Evolutionary conservation across 1,139 yeast species (phyloP).

Genomic region (Scheffersomyces insectosa): DNA sequence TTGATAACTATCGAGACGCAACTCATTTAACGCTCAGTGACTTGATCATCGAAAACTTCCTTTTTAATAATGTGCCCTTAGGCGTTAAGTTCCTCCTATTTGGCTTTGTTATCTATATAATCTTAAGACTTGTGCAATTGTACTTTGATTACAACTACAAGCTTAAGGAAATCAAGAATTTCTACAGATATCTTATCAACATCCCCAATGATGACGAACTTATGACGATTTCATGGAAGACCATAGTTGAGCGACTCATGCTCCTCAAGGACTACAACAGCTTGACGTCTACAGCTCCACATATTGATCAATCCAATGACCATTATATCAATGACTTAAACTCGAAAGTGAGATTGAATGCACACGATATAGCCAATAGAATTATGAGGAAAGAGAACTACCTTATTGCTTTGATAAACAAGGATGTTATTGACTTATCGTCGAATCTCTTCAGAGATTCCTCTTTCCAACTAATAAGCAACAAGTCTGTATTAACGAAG

Average conservation of each 20-base stretch:
- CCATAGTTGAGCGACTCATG: slow-evolving; percentile 78
- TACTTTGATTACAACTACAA: slow-evolving; percentile 52
- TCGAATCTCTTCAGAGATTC: slow-evolving; percentile 31
- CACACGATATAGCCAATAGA: slow-evolving; percentile 92
- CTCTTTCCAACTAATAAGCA: slow-evolving; percentile 17
- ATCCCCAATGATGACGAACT: slow-evolving; percentile 73
- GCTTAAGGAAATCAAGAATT: slow-evolving; percentile 62
- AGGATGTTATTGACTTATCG: slow-evolving; percentile 67
- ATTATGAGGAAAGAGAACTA: slow-evolving; percentile 95
- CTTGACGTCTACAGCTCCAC: slow-evolving; percentile 45
- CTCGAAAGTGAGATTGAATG: slow-evolving; percentile 75
- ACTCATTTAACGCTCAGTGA: slow-evolving; percentile 33
- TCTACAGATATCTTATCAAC: slow-evolving; percentile 65
- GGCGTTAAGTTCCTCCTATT: slow-evolving; percentile 59
- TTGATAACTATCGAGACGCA: slow-evolving; percentile 30
- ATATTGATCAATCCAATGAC: slow-evolving; percentile 19
- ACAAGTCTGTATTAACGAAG: slow-evolving; percentile 61
- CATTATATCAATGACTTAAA: slow-evolving; percentile 54
- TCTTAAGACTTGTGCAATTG: slow-evolving; percentile 60
- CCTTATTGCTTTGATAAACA: slow-evolving; percentile 84
- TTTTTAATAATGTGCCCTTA: slow-evolving; percentile 48
- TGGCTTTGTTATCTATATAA: slow-evolving; percentile 60
- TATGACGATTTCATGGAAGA: slow-evolving; percentile 92
- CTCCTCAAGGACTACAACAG: slow-evolving; percentile 79
- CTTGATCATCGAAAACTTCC: slow-evolving; percentile 63